Evolutionary conservation across 371 early-diverging fungal genomes (phyloP), one percentile per base, ranked within the genome.

Genomic region (Coemansia sp.): DNA sequence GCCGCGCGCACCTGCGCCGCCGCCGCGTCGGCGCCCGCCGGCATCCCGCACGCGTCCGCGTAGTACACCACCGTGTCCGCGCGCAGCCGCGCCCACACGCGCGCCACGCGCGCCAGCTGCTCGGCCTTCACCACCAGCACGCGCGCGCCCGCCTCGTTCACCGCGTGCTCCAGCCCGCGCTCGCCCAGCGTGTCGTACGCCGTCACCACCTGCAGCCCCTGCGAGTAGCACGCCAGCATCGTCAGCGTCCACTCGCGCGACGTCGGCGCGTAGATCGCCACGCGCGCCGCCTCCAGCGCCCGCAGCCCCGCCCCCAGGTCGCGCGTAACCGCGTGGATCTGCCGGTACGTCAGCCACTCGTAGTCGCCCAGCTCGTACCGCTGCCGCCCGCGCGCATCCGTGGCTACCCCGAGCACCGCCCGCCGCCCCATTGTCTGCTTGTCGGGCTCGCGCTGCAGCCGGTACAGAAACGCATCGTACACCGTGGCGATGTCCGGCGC

Each of bases 101-200:
- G 83, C 56, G 71, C 65, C 38, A 93, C 71, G 32, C 85, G 84
- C 32, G 83, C 80, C 56, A 96, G 80, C 41, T 90, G 82, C 49
- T 92, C 92, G 16, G 85, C 88, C 56, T 88, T 84, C 56, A 90
- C 89, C 76, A 89, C 92, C 55, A 93, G 79, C 34, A 86, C 82
- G 26, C 80, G 76, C 38, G 90, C 87, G 67, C 86, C 90, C 14
- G 91, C 81, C 77, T 95, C 92, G 65, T 88, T 88, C 35, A 88
- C 63, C 41, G 86, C 86, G 41, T 82, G 84, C 34, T 76, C 72
- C 40, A 94, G 84, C 10, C 90, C 88, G 16, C 90, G 90, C 26
- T 88, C 86, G 35, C 91, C 90, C 80, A 93, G 90, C 40, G 92
- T 90, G 68, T 90, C 92, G 73, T 93, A 93, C 16, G 90, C 92